A percentile compares a stretch with the other conserved stretches of the same genome.
These are phyloP conservation scores for Boletus fagicola DNA, from an alignment of 768 basidiomycete species.

Conservation along the genomic window DNA sequence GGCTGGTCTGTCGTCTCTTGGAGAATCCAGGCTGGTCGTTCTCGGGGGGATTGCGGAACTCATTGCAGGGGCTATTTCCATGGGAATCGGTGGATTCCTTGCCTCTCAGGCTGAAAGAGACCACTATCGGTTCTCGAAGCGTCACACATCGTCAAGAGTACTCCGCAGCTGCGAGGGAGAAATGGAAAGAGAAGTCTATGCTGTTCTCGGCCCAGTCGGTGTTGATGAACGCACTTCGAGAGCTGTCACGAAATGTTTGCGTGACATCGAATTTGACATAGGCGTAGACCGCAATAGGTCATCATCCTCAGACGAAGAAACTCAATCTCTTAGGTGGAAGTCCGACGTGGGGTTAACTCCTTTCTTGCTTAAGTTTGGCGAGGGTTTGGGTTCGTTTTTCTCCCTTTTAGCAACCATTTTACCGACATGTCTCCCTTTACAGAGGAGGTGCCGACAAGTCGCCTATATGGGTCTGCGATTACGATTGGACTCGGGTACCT, in stretches of 20 bases:
- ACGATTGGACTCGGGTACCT: slow-evolving; percentile 97
- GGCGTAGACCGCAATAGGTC: slow-evolving; percentile 15
- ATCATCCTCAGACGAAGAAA: slow-evolving; percentile 50
- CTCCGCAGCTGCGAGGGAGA: slow-evolving; percentile 87
- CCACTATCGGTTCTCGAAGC: slow-evolving; percentile 80
- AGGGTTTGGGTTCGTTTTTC: slow-evolving; percentile 68
- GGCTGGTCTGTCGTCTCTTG: slow-evolving; percentile 85
- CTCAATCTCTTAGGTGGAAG: slow-evolving; percentile 58
- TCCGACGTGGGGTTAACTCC: slow-evolving; percentile 84
- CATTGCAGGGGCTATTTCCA: slow-evolving; percentile 93
- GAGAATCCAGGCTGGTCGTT: slow-evolving; percentile 87
- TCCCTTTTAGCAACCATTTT: neutral
- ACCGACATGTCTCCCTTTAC: slow-evolving; percentile 2
- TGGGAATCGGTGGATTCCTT: slow-evolving; percentile 98
- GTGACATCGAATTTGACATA: slow-evolving; percentile 58
- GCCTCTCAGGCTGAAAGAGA: slow-evolving; percentile 97
- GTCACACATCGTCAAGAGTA: slow-evolving; percentile 79
- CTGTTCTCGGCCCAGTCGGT: slow-evolving; percentile 84
- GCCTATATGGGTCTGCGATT: slow-evolving; percentile 87
- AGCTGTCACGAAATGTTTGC: slow-evolving; percentile 72
- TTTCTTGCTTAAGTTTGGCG: slow-evolving; percentile 95
- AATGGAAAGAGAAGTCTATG: slow-evolving; percentile 93
- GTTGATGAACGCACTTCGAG: slow-evolving; percentile 80
- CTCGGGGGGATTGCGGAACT: slow-evolving; percentile 94
- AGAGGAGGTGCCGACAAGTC: slow-evolving; percentile 86